These are phyloP conservation scores for Ophiocordyceps australis DNA, from an alignment of 2,329 filamentous ascomycete species.

Conservation along the genomic window DNA sequence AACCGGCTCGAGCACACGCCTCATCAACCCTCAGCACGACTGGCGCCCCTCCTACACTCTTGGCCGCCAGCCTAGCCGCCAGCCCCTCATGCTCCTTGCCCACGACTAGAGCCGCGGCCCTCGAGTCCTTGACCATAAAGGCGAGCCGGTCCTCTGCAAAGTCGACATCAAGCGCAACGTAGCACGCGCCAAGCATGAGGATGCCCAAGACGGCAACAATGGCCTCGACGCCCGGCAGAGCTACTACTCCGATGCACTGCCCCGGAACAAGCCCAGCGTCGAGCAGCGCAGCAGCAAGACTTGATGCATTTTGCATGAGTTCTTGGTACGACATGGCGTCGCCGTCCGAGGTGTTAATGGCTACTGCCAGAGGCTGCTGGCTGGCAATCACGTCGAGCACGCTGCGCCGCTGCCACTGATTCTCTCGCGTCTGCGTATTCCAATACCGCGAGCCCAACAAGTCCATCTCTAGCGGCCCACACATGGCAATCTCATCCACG, in stretches of 20 bases:
- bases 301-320: constrained; percentile 6
- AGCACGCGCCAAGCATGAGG: constrained; percentile 7
- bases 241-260: constrained; percentile 6
- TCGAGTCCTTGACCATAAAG: constrained; percentile 8
- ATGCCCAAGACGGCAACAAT: constrained; percentile 7
- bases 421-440: constrained; percentile 5
- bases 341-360: constrained; percentile 9
- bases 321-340: constrained; percentile 7
- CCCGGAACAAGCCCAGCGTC: constrained; percentile 5
- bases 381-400: constrained; percentile 7
- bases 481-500: constrained; percentile 7
- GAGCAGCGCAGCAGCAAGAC: constrained; percentile 6
- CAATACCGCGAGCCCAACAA: constrained; percentile 6
- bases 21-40: constrained; percentile 6
- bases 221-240: constrained; percentile 7
- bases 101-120: constrained; percentile 5
- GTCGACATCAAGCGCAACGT: constrained; percentile 9
- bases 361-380: constrained; percentile 6
- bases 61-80: constrained; percentile 4
- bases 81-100: constrained; percentile 5
- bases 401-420: constrained; percentile 6
- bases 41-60: constrained; percentile 3
- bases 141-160: constrained; percentile 8
- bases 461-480: constrained; percentile 6
- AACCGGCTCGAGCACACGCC: constrained; percentile 4